A percentile compares a stretch with the other conserved stretches of the same genome.
phyloP scores from a whole-genome alignment of 441 rosid species.

The Adansonia rubrostipa region DNA sequence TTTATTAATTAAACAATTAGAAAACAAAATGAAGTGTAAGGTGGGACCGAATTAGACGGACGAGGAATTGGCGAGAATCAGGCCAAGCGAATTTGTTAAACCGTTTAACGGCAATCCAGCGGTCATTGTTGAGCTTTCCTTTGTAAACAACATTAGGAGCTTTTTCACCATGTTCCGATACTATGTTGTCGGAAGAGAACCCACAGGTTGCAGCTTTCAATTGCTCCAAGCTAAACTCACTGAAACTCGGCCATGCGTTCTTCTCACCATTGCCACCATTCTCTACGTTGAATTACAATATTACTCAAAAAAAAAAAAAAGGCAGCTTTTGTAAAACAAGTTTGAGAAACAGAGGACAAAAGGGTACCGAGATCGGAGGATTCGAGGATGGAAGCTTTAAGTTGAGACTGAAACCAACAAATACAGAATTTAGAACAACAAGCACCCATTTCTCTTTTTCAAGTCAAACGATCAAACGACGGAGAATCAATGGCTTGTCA shows the following conservation, averaged over 20 bases:
- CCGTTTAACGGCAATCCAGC: constrained; percentile 65
- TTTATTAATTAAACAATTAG: not conserved
- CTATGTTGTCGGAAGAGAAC: constrained; percentile 65
- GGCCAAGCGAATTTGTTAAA: constrained; percentile 73
- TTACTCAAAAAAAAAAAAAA: not conserved
- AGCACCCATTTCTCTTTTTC: constrained; percentile 49
- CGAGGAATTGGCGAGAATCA: constrained; percentile 67
- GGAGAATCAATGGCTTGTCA: not conserved
- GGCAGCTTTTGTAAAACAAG: not conserved
- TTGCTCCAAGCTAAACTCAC: constrained; percentile 56
- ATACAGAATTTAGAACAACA: constrained; percentile 60
- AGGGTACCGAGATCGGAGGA: constrained; percentile 58
- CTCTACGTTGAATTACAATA: constrained; percentile 35
- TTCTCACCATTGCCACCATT: constrained; percentile 47
- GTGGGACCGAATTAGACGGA: constrained; percentile 31
- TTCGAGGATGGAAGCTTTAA: constrained; percentile 59
- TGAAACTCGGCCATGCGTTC: constrained; percentile 52
- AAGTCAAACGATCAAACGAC: constrained; percentile 27
- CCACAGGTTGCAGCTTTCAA: constrained; percentile 60
- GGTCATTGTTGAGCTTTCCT: constrained; percentile 59
- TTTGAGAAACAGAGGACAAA: not conserved
- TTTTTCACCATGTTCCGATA: constrained; percentile 74
- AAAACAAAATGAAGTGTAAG: not conserved
- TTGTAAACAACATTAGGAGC: constrained; percentile 69
- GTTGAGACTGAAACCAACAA: constrained; percentile 61